These are phyloP conservation scores for Ottelia alismoides DNA, from an alignment of 106 monocot genomes.

Conservation along the genomic window DNA sequence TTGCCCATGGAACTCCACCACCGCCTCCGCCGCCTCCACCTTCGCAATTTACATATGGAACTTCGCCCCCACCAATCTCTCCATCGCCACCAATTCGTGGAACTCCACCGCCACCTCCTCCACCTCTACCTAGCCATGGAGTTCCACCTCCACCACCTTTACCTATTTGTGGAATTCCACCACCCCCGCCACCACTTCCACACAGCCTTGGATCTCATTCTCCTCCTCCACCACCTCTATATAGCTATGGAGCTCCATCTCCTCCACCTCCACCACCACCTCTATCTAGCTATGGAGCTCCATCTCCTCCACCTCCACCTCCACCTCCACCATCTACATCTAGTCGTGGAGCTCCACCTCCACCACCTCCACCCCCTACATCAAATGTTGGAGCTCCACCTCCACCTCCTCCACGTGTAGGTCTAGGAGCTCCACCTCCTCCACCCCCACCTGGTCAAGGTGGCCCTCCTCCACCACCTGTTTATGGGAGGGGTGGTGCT, in stretches of 20 bases:
- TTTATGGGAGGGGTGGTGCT: not conserved
- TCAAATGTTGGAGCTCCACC: constrained; percentile 7
- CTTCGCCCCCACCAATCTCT: constrained; percentile 29
- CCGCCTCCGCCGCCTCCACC: not conserved
- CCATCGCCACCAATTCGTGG: not conserved
- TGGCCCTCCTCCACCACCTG: constrained; percentile 11
- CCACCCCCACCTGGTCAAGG: constrained; percentile 3
- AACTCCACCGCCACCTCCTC: constrained; percentile 6
- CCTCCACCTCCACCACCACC: constrained; percentile 17
- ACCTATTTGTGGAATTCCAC: not conserved
- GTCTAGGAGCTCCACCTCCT: constrained; percentile 14
- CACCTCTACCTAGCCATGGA: constrained; percentile 11
- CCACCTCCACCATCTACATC: constrained; percentile 30
- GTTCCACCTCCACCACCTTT: constrained; percentile 4
- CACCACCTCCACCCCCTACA: constrained; percentile 16
- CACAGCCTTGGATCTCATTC: too few relatives aligned
- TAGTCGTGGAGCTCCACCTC: not conserved
- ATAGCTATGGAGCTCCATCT: constrained; percentile 5
- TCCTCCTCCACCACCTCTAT: constrained; percentile 8
- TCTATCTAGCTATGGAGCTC: not conserved
- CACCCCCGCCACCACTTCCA: constrained; percentile 7
- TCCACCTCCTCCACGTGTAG: constrained; percentile 14
- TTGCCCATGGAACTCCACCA: constrained; percentile 11
- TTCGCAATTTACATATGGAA: not conserved
- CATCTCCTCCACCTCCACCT: constrained; percentile 17